Evolutionary conservation across 2,329 filamentous ascomycete genomes (phyloP).

Genomic region (Apiospora saccharicola): DNA sequence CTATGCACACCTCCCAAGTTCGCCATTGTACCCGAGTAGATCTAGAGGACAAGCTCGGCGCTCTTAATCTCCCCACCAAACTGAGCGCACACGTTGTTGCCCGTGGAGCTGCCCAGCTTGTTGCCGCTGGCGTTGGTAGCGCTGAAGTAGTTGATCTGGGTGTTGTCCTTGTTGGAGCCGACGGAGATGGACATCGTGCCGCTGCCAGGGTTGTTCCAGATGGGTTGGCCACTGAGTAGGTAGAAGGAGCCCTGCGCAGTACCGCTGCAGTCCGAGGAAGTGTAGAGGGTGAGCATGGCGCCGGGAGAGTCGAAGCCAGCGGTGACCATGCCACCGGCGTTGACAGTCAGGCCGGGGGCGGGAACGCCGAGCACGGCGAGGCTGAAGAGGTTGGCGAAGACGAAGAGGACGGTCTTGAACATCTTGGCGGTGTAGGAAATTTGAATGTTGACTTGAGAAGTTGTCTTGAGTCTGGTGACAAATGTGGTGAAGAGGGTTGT

Average conservation of each 20-base stretch:
- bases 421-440: background rate
- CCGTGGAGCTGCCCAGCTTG: background rate
- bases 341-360: background rate
- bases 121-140: background rate
- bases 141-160: constrained; percentile 1
- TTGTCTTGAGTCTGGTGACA: background rate
- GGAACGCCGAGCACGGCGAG: background rate
- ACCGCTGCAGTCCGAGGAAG: background rate
- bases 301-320: background rate
- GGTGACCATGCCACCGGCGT: background rate
- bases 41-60: background rate
- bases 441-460: background rate
- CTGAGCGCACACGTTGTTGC: background rate
- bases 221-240: constrained; percentile 3
- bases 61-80: background rate
- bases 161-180: background rate
- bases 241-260: background rate
- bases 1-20: background rate
- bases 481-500: background rate
- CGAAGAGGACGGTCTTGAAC: constrained; percentile 1
- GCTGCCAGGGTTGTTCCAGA: background rate
- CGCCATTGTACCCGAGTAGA: background rate
- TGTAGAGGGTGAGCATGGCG: background rate
- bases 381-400: background rate
- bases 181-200: constrained; percentile 1